Conservation (phyloP, 176 grass and related monocot species). For the Dactylis glomerata region DNA sequence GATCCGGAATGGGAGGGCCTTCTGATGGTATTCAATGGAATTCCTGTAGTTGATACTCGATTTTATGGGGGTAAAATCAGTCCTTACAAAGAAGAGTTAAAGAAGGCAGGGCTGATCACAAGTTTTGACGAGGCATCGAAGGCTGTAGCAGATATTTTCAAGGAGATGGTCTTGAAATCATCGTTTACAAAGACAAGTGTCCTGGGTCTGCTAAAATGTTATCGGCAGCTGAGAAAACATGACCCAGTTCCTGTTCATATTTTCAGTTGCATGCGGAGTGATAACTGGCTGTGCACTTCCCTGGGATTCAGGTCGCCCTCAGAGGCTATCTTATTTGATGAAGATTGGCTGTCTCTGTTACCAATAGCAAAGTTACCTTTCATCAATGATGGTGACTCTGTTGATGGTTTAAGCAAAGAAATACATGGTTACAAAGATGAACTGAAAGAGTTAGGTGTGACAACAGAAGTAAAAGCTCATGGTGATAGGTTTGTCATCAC, state of each 20-base stretch:
- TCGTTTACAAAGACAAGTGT: conserved; percentile 25
- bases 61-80: conserved; percentile 46
- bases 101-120: conserved; percentile 39
- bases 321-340: conserved; percentile 42
- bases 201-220: conserved; percentile 42
- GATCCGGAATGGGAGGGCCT: conserved; percentile 50
- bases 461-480: conserved; percentile 29
- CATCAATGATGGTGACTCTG: conserved; percentile 40
- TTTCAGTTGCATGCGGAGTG: conserved; percentile 12
- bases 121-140: conserved; percentile 35
- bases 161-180: conserved; percentile 8
- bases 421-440: conserved; percentile 55
- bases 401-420: conserved; percentile 30
- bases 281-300: conserved; percentile 57
- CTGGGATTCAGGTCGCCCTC: conserved; percentile 47
- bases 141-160: conserved; percentile 32
- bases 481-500: conserved; percentile 43
- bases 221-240: conserved; percentile 17
- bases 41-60: conserved; percentile 48
- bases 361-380: conserved; percentile 50
- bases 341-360: conserved; percentile 37
- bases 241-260: conserved; percentile 11
- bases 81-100: conserved; percentile 47
- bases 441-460: conserved; percentile 21
- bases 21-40: conserved; percentile 19